Conservation (phyloP, 1,139 yeast species). For the Taphrina wiesneri region DNA sequence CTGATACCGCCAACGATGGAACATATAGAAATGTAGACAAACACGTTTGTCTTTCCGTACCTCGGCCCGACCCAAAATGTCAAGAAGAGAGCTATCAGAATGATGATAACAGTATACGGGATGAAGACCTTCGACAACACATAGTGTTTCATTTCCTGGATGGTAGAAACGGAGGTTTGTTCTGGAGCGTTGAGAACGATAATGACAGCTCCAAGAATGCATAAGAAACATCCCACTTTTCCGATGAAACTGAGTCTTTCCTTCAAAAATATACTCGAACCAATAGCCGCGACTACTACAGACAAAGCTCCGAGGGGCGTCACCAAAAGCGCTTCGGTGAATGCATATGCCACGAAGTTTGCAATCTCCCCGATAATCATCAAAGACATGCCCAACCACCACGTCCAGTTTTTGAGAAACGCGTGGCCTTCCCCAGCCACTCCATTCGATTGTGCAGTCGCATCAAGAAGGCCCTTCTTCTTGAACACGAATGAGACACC, state of each 20-base stretch:
- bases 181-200: conserved; percentile 38
- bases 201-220: conserved; percentile 37
- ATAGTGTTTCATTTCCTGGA: conserved; percentile 35
- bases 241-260: conserved; percentile 38
- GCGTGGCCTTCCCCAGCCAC: conserved; percentile 38
- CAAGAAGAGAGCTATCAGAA: conserved; percentile 27
- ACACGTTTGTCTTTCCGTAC: conserved; percentile 35
- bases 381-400: conserved; percentile 38
- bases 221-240: conserved; percentile 37
- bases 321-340: conserved; percentile 38
- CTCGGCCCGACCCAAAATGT: conserved; percentile 37
- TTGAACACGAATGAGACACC: conserved; percentile 38
- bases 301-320: conserved; percentile 39
- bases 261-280: conserved; percentile 37
- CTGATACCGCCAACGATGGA: conserved; percentile 38
- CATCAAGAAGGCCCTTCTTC: conserved; percentile 35
- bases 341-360: conserved; percentile 39
- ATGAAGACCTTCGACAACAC: conserved; percentile 34
- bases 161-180: conserved; percentile 31
- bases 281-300: conserved; percentile 37
- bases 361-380: conserved; percentile 38
- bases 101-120: conserved; percentile 29
- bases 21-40: conserved; percentile 37
- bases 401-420: conserved; percentile 36
- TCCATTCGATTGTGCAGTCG: conserved; percentile 20